These are phyloP conservation scores for Russula vinacea DNA, from an alignment of 768 basidiomycete species.

Conservation along the genomic window DNA sequence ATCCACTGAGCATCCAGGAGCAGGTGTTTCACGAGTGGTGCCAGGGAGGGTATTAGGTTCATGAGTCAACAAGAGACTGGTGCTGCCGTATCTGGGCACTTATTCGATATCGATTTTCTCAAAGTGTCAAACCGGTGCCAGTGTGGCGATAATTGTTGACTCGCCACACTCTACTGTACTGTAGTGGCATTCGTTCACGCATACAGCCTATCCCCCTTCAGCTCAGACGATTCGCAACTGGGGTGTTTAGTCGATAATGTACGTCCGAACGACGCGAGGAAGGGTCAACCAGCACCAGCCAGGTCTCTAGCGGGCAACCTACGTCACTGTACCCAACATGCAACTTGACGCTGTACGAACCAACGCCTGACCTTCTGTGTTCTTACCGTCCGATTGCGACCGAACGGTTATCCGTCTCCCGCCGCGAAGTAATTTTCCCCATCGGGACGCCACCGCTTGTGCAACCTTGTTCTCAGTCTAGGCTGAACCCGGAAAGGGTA, in stretches of 20 bases:
- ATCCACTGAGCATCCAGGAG: not conserved
- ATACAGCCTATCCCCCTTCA: not conserved
- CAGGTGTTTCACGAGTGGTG: slow-evolving; percentile 2
- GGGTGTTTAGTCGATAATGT: not conserved
- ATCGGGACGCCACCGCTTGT: not conserved
- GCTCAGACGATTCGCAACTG: not conserved
- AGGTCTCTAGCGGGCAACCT: not conserved
- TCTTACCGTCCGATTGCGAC: not conserved
- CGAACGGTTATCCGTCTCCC: not conserved
- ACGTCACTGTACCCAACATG: not conserved
- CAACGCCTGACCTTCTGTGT: not conserved
- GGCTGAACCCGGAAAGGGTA: not conserved
- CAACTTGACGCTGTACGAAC: not conserved
- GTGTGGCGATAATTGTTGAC: not conserved
- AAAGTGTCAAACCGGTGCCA: not conserved
- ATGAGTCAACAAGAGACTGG: not conserved
- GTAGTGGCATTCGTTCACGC: not conserved
- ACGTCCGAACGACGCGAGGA: not conserved
- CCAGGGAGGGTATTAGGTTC: not conserved
- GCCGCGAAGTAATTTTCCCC: not conserved
- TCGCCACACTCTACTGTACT: not conserved
- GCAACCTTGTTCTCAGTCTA: not conserved
- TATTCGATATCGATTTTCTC: not conserved
- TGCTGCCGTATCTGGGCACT: not conserved
- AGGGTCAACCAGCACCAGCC: not conserved